Conservation (phyloP, 1,284 basidiomycete species). For the Cutaneotrichosporon mucoides region DNA sequence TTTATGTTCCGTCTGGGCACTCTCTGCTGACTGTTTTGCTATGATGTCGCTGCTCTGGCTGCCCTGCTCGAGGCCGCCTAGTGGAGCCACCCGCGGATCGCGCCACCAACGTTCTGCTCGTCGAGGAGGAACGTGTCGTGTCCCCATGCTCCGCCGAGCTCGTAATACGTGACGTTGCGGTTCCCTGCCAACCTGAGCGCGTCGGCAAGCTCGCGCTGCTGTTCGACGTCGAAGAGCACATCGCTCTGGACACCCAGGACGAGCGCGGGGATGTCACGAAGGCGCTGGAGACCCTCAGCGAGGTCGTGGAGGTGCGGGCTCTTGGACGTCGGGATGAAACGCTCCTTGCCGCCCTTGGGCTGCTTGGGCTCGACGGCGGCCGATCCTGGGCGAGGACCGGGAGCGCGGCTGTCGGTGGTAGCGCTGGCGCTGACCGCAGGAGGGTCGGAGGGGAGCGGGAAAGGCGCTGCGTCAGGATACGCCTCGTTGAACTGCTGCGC, state of each 20-base stretch:
- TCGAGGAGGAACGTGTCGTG: slow-evolving; percentile 94
- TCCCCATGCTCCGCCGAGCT: slow-evolving; percentile 96
- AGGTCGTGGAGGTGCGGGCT: slow-evolving; percentile 73
- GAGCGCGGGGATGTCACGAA: slow-evolving; percentile 73
- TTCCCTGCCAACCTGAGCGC: slow-evolving; percentile 87
- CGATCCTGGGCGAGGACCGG: slow-evolving; percentile 5
- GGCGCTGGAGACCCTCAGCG: slow-evolving; percentile 72
- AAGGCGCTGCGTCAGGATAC: slow-evolving; percentile 40
- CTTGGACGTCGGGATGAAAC: slow-evolving; percentile 56
- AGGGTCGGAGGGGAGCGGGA: slow-evolving; percentile 44
- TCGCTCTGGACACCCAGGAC: slow-evolving; percentile 95
- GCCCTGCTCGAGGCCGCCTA: too few species aligned
- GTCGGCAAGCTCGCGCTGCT: slow-evolving; percentile 92
- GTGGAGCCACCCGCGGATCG: slow-evolving; percentile 64
- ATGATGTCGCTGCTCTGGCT: too few species aligned
- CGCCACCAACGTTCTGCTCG: slow-evolving; percentile 71
- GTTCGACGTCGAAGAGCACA: slow-evolving; percentile 94
- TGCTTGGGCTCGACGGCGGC: slow-evolving; percentile 3
- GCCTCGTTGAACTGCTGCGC: slow-evolving; percentile 45
- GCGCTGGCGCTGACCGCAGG: slow-evolving; percentile 22
- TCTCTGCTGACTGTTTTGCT: too few species aligned
- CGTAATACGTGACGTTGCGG: slow-evolving; percentile 85
- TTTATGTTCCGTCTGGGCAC: too few species aligned
- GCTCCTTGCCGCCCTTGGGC: slow-evolving; percentile 26
- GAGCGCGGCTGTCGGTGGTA: slow-evolving; percentile 4